Evolutionary conservation across 306 rosid species (phyloP), one percentile per base, ranked within the genome.

Genomic region (Begonia fuchsioides): DNA sequence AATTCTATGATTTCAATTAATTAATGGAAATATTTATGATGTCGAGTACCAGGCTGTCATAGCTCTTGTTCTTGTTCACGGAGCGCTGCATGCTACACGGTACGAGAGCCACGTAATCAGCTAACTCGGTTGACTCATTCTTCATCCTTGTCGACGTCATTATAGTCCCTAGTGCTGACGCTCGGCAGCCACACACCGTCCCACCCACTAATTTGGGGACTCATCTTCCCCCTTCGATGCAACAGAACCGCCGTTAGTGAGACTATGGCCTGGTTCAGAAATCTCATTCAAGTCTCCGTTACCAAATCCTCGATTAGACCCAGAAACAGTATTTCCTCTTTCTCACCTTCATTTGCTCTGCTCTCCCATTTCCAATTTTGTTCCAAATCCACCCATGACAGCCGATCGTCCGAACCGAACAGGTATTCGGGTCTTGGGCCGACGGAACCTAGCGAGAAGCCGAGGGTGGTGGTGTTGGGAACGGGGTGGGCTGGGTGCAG

Each of bases 401-500:
- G 64, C 41, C 67, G 69, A 44, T 39, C 47, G 0, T 11, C 64
- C 5, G 12, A 9, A 1, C 50, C 69, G 54, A 47, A 48, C 15
- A 60, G 5, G 17, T 47, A 60, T 17, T 63, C 87, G 20, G 76
- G 70, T 0, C 62, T 90, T 32, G 59, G 16, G 0, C 84, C 92
- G 5, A 79, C 98, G 11, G 56, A 52, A 59, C 15, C 77, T 11
- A 74, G 69, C 26, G 87, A 85, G 78, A 90, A 90, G 79, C 92
- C 98, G 14, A 49, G 95, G 16, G 98, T 90, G 52, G 92, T 90
- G 57, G 94, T 90, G 3, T 47, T 90, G 55, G 95, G 98, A 0
- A 12, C 98, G 1, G 98, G 98, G 3, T 90, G 95, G 98, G 98
- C 95, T 0, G 98, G 95, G 8, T 79, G 94, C 58, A 59, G 98